phyloP scores from a whole-genome alignment of 1,284 basidiomycete genomes.

The Fistulinella cinereoalba region DNA sequence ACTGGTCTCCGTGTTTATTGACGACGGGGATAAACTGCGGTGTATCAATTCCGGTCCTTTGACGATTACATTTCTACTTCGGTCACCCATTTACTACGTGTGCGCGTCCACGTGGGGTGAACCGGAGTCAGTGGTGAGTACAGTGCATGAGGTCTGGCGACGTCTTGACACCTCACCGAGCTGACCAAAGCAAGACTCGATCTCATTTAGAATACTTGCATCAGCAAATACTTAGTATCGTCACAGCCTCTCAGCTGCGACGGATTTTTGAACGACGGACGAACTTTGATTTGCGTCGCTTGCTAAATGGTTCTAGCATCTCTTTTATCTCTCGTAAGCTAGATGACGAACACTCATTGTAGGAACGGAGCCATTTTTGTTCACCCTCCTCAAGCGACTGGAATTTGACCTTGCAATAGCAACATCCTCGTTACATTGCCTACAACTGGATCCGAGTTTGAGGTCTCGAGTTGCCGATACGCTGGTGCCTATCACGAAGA shows the following conservation, averaged over 20 bases:
- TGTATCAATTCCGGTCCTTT: conserved; percentile 74
- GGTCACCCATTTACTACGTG: conserved; percentile 87
- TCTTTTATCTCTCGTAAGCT: background rate
- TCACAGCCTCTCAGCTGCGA: conserved; percentile 81
- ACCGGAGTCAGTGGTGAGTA: conserved; percentile 87
- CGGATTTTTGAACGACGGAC: conserved; percentile 84
- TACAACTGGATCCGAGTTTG: conserved; percentile 68
- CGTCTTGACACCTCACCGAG: conserved; percentile 24
- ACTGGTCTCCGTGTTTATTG: conserved; percentile 87
- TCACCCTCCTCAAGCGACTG: conserved; percentile 64
- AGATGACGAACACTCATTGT: conserved; percentile 2
- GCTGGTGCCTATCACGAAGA: conserved; percentile 74
- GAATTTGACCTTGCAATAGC: conserved; percentile 81
- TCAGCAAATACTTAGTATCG: conserved; percentile 87
- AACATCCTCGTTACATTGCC: conserved; percentile 77
- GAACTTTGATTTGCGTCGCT: conserved; percentile 87
- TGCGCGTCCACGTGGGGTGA: conserved; percentile 91
- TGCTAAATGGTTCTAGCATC: conserved; percentile 66
- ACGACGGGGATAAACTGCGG: conserved; percentile 80
- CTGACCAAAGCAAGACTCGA: conserved; percentile 73
- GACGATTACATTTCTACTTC: conserved; percentile 82
- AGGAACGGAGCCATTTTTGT: conserved; percentile 84
- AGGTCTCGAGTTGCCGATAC: conserved; percentile 73
- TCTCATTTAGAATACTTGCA: conserved; percentile 94
- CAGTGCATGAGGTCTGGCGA: conserved; percentile 3